Evolutionary conservation across 495 filamentous ascomycete genomes (phyloP).

Genomic region (Aspergillus affinis): DNA sequence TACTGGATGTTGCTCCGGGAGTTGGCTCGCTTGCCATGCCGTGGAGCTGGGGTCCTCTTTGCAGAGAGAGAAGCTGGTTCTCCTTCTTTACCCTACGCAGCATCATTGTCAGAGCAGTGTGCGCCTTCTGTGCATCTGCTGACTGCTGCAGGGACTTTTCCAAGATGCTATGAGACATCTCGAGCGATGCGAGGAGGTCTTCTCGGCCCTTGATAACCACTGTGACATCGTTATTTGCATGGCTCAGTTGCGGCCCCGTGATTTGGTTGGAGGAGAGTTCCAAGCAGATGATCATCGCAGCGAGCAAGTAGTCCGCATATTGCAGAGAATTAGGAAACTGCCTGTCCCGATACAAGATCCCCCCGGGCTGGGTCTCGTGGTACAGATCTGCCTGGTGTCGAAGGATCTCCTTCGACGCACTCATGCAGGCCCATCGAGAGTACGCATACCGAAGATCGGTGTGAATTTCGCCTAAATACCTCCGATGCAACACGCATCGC

Average conservation of each 20-base stretch:
- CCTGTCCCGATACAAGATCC: slow-evolving; percentile 67
- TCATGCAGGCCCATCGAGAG: slow-evolving; percentile 78
- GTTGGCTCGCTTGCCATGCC: neutral
- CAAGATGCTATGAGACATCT: slow-evolving; percentile 70
- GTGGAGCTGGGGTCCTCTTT: slow-evolving; percentile 22
- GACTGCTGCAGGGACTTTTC: slow-evolving; percentile 63
- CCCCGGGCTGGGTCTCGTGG: slow-evolving; percentile 70
- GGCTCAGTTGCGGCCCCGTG: neutral
- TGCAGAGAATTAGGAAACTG: slow-evolving; percentile 79
- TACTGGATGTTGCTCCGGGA: neutral
- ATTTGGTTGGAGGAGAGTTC: slow-evolving; percentile 53
- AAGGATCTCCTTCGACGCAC: slow-evolving; percentile 74
- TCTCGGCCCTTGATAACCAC: slow-evolving; percentile 52
- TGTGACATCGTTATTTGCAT: slow-evolving; percentile 8
- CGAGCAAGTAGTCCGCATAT: slow-evolving; percentile 79
- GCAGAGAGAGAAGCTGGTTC: slow-evolving; percentile 19
- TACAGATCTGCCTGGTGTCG: slow-evolving; percentile 74
- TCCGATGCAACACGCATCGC: slow-evolving; percentile 79
- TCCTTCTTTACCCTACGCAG: slow-evolving; percentile 61
- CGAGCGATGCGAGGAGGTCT: slow-evolving; percentile 68
- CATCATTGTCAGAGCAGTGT: slow-evolving; percentile 70
- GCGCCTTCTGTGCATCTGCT: slow-evolving; percentile 79
- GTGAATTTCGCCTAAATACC: slow-evolving; percentile 70
- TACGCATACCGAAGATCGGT: slow-evolving; percentile 72
- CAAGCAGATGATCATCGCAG: slow-evolving; percentile 83